Conservation (phyloP, 495 filamentous ascomycete species). For the Penicillium bovifimosum region DNA sequence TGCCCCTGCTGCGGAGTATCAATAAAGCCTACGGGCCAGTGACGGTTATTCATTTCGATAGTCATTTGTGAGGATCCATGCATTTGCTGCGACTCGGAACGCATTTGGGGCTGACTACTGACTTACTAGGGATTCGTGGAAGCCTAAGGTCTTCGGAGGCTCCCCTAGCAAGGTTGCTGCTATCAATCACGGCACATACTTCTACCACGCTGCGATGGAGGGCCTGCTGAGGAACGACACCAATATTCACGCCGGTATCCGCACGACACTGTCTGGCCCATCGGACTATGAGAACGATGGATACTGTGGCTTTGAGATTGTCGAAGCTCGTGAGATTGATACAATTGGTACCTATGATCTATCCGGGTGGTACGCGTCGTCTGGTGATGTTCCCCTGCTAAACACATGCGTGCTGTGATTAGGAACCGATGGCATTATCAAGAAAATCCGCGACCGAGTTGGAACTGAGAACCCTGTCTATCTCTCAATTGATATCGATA, state of each 20-base stretch:
- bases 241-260: constrained; percentile 83
- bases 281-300: constrained; percentile 78
- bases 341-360: constrained; percentile 52
- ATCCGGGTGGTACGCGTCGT: not conserved
- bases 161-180: constrained; percentile 57
- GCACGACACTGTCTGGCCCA: constrained; percentile 65
- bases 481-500: constrained; percentile 84
- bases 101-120: not conserved
- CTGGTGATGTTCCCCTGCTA: not conserved
- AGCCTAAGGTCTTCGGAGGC: constrained; percentile 65
- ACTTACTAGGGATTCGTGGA: constrained; percentile 52
- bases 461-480: constrained; percentile 71
- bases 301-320: constrained; percentile 73
- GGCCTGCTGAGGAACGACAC: constrained; percentile 74
- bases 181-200: constrained; percentile 84
- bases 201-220: constrained; percentile 63
- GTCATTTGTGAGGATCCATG: constrained; percentile 48
- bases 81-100: not conserved
- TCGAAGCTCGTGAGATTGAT: constrained; percentile 81
- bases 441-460: constrained; percentile 68
- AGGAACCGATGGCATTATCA: constrained; percentile 60
- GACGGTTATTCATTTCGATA: constrained; percentile 69
- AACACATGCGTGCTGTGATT: not conserved
- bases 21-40: constrained; percentile 61
- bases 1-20: constrained; percentile 59